Conservation (phyloP, 2,329 filamentous ascomycete genomes). For the Chaetomiaceae sp. region DNA sequence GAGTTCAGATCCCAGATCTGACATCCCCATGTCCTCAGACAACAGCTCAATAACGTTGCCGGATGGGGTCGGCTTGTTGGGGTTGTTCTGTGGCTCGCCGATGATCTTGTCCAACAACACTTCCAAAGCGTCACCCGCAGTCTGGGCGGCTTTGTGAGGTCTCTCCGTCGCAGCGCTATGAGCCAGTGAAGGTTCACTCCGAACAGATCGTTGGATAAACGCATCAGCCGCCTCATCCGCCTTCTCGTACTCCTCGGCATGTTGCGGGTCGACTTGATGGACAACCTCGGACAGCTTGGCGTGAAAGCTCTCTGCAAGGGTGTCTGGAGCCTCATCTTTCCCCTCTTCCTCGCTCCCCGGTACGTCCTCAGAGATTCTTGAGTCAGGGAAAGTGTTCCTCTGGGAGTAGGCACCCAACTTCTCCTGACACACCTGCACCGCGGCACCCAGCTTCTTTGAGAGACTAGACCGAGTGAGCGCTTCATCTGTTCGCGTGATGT, state of each 20-base stretch:
- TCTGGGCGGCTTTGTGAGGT: neutral
- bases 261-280: neutral
- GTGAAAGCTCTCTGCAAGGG: constrained; percentile 2
- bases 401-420: neutral
- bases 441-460: constrained; percentile 8
- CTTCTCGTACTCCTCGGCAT: too few species aligned
- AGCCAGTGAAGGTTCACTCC: neutral
- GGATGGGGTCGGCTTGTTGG: neutral
- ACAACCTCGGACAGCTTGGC: neutral
- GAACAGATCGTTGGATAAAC: constrained; percentile 6
- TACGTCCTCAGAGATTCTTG: neutral
- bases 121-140: constrained; percentile 6
- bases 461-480: constrained; percentile 1
- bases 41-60: neutral
- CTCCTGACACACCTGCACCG: constrained; percentile 3
- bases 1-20: neutral
- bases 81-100: neutral
- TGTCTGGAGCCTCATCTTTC: neutral
- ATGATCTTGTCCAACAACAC: constrained; percentile 7
- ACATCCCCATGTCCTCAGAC: neutral
- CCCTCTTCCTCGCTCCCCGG: neutral
- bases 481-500: neutral
- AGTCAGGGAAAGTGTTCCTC: neutral
- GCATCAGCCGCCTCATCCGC: neutral
- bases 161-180: neutral